Percentiles rank a stretch among this genome's conserved stretches.
Conservation (phyloP, 2,329 filamentous ascomycete genomes). For the Fusarium lyarnte region DNA sequence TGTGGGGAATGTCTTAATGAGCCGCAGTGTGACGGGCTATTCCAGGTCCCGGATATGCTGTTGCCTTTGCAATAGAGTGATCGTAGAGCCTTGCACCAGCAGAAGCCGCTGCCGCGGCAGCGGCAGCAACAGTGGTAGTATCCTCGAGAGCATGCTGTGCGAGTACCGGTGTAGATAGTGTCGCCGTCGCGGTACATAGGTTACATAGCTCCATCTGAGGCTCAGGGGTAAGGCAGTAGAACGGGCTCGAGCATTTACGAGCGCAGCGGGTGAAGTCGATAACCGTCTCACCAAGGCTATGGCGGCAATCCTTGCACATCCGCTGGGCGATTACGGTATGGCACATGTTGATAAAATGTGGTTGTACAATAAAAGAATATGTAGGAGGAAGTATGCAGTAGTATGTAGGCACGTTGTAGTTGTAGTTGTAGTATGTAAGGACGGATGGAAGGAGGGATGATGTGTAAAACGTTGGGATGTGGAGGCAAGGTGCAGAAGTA, state of each 20-base stretch:
- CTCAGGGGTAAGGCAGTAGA: slow-evolving; percentile 44
- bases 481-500: neutral
- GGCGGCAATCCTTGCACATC: slow-evolving; percentile 42
- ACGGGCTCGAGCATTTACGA: slow-evolving; percentile 45
- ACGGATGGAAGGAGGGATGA: neutral
- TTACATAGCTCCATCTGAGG: slow-evolving; percentile 42
- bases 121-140: slow-evolving; percentile 16
- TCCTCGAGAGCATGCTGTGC: slow-evolving; percentile 34
- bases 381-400: neutral
- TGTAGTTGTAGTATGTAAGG: neutral
- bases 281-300: slow-evolving; percentile 43
- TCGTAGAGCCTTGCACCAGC: slow-evolving; percentile 27
- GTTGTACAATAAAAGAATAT: slow-evolving; percentile 8
- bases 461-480: slow-evolving; percentile 1
- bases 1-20: slow-evolving; percentile 11
- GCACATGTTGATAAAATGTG: slow-evolving; percentile 40
- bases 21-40: slow-evolving; percentile 20
- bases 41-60: slow-evolving; percentile 24
- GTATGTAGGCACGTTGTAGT: neutral
- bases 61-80: slow-evolving; percentile 29
- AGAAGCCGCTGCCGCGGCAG: slow-evolving; percentile 13
- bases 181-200: slow-evolving; percentile 35
- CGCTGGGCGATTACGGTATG: slow-evolving; percentile 45
- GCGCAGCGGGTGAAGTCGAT: slow-evolving; percentile 45
- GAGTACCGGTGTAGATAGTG: slow-evolving; percentile 41